Percentiles rank a stretch among this genome's conserved stretches.
These are phyloP conservation scores for Aspergillus sp. DNA, from an alignment of 2,329 filamentous ascomycete species.

Conservation along the genomic window DNA sequence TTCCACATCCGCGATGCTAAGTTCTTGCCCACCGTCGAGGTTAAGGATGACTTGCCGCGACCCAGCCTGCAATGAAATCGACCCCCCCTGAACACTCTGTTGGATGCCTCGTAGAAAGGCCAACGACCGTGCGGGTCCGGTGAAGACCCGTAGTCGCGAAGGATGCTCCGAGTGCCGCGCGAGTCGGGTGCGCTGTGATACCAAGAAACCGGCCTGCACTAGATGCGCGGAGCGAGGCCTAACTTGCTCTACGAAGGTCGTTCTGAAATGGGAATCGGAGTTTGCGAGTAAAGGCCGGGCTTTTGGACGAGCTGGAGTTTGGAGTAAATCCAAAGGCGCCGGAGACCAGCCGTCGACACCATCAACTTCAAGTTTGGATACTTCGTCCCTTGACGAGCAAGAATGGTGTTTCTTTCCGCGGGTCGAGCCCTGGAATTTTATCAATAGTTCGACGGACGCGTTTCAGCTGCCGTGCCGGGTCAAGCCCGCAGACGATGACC, in stretches of 20 bases:
- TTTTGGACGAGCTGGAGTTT: slow-evolving; percentile 45
- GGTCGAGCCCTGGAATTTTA: slow-evolving; percentile 32
- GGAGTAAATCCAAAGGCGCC: slow-evolving; percentile 33
- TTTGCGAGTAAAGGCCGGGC: slow-evolving; percentile 42
- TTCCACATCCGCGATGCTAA: neutral
- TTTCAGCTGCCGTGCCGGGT: slow-evolving; percentile 29
- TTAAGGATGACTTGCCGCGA: neutral
- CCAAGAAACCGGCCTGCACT: slow-evolving; percentile 38
- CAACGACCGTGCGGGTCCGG: slow-evolving; percentile 35
- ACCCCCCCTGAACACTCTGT: slow-evolving; percentile 9
- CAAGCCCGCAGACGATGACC: slow-evolving; percentile 26
- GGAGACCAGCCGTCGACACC: slow-evolving; percentile 19
- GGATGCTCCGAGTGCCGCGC: slow-evolving; percentile 43
- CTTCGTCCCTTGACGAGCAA: slow-evolving; percentile 19
- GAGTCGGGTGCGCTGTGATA: slow-evolving; percentile 44
- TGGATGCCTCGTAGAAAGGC: slow-evolving; percentile 40
- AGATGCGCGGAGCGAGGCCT: slow-evolving; percentile 38
- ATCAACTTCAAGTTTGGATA: slow-evolving; percentile 17
- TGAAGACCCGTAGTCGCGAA: slow-evolving; percentile 40
- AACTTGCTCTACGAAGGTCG: slow-evolving; percentile 37
- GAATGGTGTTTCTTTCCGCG: slow-evolving; percentile 30
- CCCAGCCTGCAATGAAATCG: slow-evolving; percentile 27
- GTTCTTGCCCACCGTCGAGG: neutral
- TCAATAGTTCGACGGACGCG: slow-evolving; percentile 31
- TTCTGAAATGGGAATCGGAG: slow-evolving; percentile 42